Percentiles rank a stretch among this genome's conserved stretches.
Conservation (phyloP, 2,329 filamentous ascomycete species). For the Blumeriella jaapii region DNA sequence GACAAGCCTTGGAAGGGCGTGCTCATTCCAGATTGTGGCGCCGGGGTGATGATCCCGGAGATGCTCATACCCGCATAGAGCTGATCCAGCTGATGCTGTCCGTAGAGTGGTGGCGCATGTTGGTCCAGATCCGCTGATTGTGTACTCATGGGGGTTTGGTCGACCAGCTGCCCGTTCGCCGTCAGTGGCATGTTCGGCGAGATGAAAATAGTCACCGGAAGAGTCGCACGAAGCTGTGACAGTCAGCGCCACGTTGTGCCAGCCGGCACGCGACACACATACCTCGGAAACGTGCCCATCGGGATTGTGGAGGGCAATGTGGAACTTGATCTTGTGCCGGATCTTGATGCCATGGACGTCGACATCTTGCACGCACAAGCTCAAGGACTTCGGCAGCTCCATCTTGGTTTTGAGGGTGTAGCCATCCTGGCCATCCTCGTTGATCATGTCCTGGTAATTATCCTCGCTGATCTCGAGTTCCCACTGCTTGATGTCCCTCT, state of each 20-base stretch:
- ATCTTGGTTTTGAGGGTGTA: constrained; percentile 49
- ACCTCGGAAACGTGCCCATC: constrained; percentile 90
- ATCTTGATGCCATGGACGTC: constrained; percentile 85
- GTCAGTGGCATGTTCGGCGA: constrained; percentile 86
- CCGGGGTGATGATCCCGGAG: constrained; percentile 70
- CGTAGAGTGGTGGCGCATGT: constrained; percentile 82
- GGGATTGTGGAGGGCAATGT: constrained; percentile 83
- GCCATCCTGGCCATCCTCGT: constrained; percentile 55
- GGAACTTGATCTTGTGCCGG: constrained; percentile 83
- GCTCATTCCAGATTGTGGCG: constrained; percentile 57
- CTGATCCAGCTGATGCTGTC: constrained; percentile 78
- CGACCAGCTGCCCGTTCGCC: constrained; percentile 70
- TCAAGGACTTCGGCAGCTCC: constrained; percentile 70
- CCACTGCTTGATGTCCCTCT: constrained; percentile 53
- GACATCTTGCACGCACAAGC: constrained; percentile 78
- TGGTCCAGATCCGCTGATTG: constrained; percentile 40
- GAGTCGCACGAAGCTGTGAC: constrained; percentile 65
- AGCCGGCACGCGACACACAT: constrained; percentile 25
- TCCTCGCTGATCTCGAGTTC: constrained; percentile 42
- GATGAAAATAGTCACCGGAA: constrained; percentile 89
- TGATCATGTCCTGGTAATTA: constrained; percentile 58
- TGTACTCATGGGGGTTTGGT: constrained; percentile 41
- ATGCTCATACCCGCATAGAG: constrained; percentile 81
- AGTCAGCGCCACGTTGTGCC: constrained; percentile 10
- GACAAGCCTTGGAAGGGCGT: constrained; percentile 68